Evolutionary conservation across 805 yeast species (phyloP).

Genomic region (Starmerella sirachaensis): DNA sequence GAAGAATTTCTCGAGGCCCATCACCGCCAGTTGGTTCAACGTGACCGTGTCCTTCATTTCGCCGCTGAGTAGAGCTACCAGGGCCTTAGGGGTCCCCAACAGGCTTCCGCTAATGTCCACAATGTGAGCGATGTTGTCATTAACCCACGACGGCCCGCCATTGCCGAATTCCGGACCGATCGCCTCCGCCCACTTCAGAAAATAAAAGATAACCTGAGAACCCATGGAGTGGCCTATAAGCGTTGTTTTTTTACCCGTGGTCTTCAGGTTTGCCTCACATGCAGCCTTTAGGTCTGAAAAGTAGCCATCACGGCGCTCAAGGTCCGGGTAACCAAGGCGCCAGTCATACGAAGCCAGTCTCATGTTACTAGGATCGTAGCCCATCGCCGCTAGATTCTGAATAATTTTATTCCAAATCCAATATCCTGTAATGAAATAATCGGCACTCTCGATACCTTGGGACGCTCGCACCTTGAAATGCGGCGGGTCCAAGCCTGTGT

Average conservation of each 20-base stretch:
- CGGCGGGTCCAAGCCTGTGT: conserved; percentile 88
- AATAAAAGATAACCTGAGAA: conserved; percentile 74
- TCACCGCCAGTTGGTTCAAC: conserved; percentile 80
- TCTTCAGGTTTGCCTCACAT: conserved; percentile 48
- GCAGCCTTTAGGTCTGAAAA: conserved; percentile 63
- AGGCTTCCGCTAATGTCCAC: conserved; percentile 84
- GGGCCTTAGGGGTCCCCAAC: conserved; percentile 88
- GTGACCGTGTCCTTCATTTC: conserved; percentile 98
- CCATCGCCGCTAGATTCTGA: conserved; percentile 88
- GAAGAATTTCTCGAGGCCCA: conserved; percentile 88
- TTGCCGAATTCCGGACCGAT: conserved; percentile 66
- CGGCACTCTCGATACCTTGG: conserved; percentile 94
- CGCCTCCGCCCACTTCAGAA: conserved; percentile 95
- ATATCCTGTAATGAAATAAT: conserved; percentile 91
- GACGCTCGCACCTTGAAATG: conserved; percentile 74
- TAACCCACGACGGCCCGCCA: conserved; percentile 86
- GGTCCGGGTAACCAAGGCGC: conserved; percentile 81
- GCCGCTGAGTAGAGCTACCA: conserved; percentile 86
- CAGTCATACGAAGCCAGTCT: conserved; percentile 88
- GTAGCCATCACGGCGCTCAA: conserved; percentile 78
- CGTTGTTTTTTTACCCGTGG: conserved; percentile 56
- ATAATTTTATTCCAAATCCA: conserved; percentile 97
- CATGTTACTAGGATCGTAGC: conserved; percentile 89
- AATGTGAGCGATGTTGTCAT: conserved; percentile 65
- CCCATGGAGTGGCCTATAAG: conserved; percentile 95